Conservation (phyloP, 192 early-diverging fungal species). For the Coemansia sp. region DNA sequence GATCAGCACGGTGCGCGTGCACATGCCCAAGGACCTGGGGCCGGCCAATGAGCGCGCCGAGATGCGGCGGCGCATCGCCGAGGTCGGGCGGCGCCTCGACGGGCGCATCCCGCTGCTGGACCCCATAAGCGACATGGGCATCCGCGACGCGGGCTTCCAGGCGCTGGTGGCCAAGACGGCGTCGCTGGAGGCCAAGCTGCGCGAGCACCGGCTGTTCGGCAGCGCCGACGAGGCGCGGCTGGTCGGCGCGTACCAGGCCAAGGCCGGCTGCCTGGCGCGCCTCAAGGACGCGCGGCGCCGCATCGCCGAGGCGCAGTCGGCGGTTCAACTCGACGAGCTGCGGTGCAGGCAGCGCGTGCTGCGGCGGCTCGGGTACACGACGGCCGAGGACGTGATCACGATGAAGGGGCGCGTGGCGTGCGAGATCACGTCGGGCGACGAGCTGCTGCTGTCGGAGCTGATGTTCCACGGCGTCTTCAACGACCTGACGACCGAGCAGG, state of each 20-base stretch:
- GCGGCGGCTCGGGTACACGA: conserved; percentile 88
- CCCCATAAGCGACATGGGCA: conserved; percentile 87
- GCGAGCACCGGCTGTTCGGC: conserved; percentile 63
- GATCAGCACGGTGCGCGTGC: conserved; percentile 74
- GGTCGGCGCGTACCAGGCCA: conserved; percentile 67
- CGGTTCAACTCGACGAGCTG: conserved; percentile 92
- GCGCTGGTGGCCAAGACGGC: conserved; percentile 75
- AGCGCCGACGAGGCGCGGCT: conserved; percentile 59
- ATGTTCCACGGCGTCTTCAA: conserved; percentile 97
- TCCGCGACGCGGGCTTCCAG: conserved; percentile 77
- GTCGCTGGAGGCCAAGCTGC: conserved; percentile 70
- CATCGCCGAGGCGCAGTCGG: conserved; percentile 76
- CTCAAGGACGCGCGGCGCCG: conserved; percentile 73
- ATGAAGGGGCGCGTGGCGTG: conserved; percentile 99
- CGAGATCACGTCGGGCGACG: conserved; percentile 94
- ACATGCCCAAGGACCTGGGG: conserved; percentile 73
- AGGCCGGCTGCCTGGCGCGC: conserved; percentile 62
- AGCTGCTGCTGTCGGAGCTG: conserved; percentile 94
- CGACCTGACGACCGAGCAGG: conserved; percentile 86
- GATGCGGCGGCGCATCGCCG: conserved; percentile 66
- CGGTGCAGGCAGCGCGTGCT: conserved; percentile 89
- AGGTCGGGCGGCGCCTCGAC: conserved; percentile 73
- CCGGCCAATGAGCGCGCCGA: conserved; percentile 59
- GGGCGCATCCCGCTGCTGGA: conserved; percentile 86
- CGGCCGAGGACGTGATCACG: conserved; percentile 84